Evolutionary conservation across 306 rosid species (phyloP).

Genomic region (Benincasa hispida): DNA sequence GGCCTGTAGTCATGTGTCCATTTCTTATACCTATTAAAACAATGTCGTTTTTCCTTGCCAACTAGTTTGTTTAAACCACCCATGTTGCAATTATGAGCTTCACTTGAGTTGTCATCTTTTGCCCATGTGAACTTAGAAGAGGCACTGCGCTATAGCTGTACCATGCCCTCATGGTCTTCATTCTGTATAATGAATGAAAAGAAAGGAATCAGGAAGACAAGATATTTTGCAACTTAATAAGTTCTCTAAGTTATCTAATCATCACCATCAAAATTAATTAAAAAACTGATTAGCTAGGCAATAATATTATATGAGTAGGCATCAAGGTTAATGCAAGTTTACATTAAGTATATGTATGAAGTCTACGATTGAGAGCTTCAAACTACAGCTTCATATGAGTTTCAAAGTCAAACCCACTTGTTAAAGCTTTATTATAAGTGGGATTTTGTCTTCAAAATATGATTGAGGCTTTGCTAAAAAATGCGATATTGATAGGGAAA

Average conservation of each 20-base stretch:
- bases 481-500: neutral
- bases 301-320: neutral
- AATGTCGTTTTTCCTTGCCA: slow-evolving; percentile 12
- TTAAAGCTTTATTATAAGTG: neutral
- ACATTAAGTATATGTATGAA: neutral
- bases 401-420: neutral
- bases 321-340: neutral
- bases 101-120: neutral
- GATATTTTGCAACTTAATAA: neutral
- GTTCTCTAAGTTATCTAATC: neutral
- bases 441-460: neutral
- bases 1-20: slow-evolving; percentile 14
- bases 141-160: slow-evolving; percentile 1
- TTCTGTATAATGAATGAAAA: neutral
- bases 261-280: neutral
- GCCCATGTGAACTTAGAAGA: slow-evolving; percentile 9
- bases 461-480: neutral
- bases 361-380: neutral
- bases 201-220: neutral
- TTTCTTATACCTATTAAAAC: neutral
- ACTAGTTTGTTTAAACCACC: slow-evolving; percentile 13
- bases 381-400: neutral
- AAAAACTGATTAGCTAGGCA: neutral
- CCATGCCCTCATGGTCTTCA: neutral
- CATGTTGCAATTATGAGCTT: slow-evolving; percentile 15